Evolutionary conservation across 768 basidiomycete genomes (phyloP).

Genomic region (Galerina sulciceps): DNA sequence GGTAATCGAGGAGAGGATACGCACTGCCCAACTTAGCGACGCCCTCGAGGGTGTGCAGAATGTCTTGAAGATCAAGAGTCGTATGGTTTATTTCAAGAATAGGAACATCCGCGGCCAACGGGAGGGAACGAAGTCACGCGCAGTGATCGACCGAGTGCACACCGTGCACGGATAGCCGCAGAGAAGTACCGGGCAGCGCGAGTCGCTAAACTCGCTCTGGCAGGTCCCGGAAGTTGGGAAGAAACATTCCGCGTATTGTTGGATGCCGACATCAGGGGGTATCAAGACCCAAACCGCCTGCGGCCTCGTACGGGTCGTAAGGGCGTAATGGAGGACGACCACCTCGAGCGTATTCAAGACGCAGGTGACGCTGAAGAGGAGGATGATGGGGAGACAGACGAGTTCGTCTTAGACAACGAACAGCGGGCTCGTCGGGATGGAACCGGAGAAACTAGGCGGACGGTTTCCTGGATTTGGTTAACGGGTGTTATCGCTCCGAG

Average conservation of each 20-base stretch:
- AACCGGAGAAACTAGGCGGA: neutral
- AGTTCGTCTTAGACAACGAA: neutral
- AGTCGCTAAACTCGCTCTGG: slow-evolving; percentile 3
- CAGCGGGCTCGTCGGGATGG: neutral
- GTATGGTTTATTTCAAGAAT: slow-evolving; percentile 16
- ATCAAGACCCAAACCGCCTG: slow-evolving; percentile 8
- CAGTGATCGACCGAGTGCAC: slow-evolving; percentile 10
- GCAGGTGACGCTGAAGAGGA: neutral
- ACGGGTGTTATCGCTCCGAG: neutral
- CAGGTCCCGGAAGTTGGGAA: slow-evolving; percentile 11
- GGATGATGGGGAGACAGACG: neutral
- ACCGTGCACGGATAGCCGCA: slow-evolving; percentile 1
- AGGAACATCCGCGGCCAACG: slow-evolving; percentile 16
- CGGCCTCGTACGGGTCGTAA: neutral
- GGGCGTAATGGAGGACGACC: slow-evolving; percentile 3
- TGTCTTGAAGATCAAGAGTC: slow-evolving; percentile 12
- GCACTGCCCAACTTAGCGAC: slow-evolving; percentile 8
- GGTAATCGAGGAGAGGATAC: neutral
- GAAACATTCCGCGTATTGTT: neutral
- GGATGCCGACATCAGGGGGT: slow-evolving; percentile 14
- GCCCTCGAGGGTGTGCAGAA: slow-evolving; percentile 5
- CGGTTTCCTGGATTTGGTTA: slow-evolving; percentile 1
- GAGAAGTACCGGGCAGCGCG: slow-evolving; percentile 9
- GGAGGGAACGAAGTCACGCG: slow-evolving; percentile 7
- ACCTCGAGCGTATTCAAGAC: neutral